Evolutionary conservation across 305 asterid genomes (phyloP).

Genomic region (Withania somnifera): DNA sequence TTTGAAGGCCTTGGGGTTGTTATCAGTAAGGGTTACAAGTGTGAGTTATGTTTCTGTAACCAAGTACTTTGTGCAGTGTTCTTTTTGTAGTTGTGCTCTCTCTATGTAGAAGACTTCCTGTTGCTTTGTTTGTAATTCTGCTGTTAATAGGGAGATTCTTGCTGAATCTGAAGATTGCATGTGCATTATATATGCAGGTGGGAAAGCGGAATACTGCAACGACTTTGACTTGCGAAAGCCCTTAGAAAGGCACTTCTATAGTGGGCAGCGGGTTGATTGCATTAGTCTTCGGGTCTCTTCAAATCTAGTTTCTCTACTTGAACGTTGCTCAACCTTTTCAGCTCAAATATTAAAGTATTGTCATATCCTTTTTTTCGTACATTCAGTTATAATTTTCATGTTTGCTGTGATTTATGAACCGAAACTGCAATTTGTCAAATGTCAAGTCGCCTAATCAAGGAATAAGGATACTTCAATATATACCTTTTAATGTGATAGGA

Average conservation of each 20-base stretch:
- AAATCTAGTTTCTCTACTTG: slow-evolving; percentile 47
- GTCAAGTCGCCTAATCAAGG: not conserved
- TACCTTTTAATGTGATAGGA: not conserved
- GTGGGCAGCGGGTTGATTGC: slow-evolving; percentile 51
- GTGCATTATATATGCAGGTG: slow-evolving; percentile 38
- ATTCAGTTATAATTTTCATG: not conserved
- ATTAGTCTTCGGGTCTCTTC: slow-evolving; percentile 57
- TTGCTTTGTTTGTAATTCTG: not conserved
- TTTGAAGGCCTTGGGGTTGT: not conserved
- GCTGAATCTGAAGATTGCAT: not conserved
- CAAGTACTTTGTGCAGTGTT: not conserved
- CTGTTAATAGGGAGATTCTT: not conserved
- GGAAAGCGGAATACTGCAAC: slow-evolving; percentile 64
- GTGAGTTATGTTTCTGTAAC: not conserved
- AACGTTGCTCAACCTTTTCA: slow-evolving; percentile 63
- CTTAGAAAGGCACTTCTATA: slow-evolving; percentile 60
- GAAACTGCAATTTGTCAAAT: not conserved
- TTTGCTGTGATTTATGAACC: not conserved
- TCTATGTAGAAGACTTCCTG: not conserved
- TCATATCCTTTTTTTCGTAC: not conserved
- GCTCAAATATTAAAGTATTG: slow-evolving; percentile 55
- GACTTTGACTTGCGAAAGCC: slow-evolving; percentile 94
- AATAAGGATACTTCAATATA: not conserved
- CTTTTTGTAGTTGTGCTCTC: not conserved
- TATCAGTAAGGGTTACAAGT: not conserved